Evolutionary conservation across 192 early-diverging fungal genomes (phyloP).

Genomic region (Lunasporangiospora selenospora): DNA sequence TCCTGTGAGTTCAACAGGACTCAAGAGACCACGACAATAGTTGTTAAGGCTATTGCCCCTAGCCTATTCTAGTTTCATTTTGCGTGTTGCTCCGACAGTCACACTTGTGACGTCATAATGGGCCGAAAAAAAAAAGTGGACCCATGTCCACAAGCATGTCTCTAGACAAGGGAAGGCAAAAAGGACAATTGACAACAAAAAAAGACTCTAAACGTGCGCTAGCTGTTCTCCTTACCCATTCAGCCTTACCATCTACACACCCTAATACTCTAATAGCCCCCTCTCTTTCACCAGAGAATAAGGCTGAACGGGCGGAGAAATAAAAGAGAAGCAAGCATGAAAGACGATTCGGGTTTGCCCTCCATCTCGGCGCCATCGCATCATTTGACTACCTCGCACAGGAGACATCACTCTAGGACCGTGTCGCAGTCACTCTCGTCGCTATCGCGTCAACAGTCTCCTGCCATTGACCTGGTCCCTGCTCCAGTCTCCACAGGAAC

Average conservation of each 20-base stretch:
- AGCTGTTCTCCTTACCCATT: not conserved
- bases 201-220: not conserved
- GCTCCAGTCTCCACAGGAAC: conserved; percentile 30
- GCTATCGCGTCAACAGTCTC: conserved; percentile 37
- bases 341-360: conserved; percentile 24
- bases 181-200: too few species aligned
- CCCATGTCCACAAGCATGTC: too few species aligned
- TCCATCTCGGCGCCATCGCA: conserved; percentile 1
- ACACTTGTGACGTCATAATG: too few species aligned
- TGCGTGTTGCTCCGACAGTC: too few species aligned
- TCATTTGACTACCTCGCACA: conserved; percentile 21
- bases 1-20: too few species aligned
- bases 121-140: too few species aligned
- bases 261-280: not conserved
- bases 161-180: too few species aligned
- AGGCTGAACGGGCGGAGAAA: not conserved
- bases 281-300: not conserved
- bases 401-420: conserved; percentile 39
- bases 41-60: too few species aligned
- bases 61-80: too few species aligned
- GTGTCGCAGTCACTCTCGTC: conserved; percentile 39
- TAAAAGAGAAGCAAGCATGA: not conserved
- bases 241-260: not conserved
- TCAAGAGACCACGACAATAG: too few species aligned
- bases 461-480: conserved; percentile 26